These are phyloP conservation scores for Tetradesmus obliquus DNA, from an alignment of 139 green algal species.

Conservation along the genomic window DNA sequence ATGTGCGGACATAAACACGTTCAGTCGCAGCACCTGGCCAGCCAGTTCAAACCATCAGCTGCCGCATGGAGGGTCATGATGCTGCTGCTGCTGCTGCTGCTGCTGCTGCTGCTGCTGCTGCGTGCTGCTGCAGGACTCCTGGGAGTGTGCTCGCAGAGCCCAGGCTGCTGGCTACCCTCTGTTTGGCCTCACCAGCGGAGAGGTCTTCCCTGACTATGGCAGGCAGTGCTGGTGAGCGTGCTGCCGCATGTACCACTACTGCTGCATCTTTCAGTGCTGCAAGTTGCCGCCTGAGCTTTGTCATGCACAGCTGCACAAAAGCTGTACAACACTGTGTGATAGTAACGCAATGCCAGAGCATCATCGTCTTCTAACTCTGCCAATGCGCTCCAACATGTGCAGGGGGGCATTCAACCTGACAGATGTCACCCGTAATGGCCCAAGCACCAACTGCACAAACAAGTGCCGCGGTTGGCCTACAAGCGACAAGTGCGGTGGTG, in stretches of 20 bases:
- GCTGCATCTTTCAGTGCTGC: background rate
- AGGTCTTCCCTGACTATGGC: conserved; percentile 6
- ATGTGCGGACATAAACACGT: background rate
- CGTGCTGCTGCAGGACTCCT: background rate
- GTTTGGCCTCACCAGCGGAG: conserved; percentile 18
- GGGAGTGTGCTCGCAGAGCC: conserved; percentile 20
- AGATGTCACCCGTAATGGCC: background rate
- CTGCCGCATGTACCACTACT: background rate
- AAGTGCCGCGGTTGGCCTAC: background rate
- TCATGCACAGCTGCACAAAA: too few relatives aligned
- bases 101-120: too few relatives aligned
- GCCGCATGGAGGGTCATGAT: too few relatives aligned
- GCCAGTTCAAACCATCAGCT: background rate
- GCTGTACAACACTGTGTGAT: too few relatives aligned
- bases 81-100: too few relatives aligned
- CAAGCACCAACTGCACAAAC: background rate
- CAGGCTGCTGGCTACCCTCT: conserved; percentile 11
- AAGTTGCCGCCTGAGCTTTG: background rate
- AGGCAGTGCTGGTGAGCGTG: conserved; percentile 21
- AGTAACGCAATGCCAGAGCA: too few relatives aligned
- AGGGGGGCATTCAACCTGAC: conserved; percentile 27
- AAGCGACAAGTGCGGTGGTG: background rate
- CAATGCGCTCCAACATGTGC: too few relatives aligned
- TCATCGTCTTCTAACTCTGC: too few relatives aligned
- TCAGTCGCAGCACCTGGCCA: background rate